These are phyloP conservation scores for Aeschynomene evenia DNA, from an alignment of 306 rosid genomes.

Conservation along the genomic window DNA sequence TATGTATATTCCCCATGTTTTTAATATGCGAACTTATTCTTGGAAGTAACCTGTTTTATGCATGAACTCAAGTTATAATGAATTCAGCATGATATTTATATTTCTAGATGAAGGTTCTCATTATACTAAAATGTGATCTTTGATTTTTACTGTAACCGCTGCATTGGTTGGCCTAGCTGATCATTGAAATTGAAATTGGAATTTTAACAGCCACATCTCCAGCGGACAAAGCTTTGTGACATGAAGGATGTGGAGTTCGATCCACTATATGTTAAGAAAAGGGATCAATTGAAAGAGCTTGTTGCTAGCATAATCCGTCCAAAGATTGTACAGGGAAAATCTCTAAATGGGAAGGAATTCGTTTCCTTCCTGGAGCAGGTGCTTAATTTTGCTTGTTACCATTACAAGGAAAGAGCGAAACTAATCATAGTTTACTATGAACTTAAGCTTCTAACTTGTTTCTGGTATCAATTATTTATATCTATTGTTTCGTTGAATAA, in stretches of 20 bases:
- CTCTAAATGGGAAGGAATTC: constrained; percentile 81
- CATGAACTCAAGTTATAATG: not conserved
- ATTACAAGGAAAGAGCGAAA: not conserved
- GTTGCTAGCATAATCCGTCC: constrained; percentile 81
- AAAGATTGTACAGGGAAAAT: constrained; percentile 83
- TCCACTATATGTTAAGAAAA: constrained; percentile 61
- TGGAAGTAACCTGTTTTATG: constrained; percentile 1
- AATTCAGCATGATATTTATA: not conserved
- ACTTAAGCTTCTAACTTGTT: constrained; percentile 17
- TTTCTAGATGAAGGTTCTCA: not conserved
- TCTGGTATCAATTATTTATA: not conserved
- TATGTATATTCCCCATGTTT: constrained; percentile 38
- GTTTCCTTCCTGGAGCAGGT: constrained; percentile 90
- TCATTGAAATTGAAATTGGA: constrained; percentile 22
- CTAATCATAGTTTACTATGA: not conserved
- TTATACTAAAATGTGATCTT: not conserved
- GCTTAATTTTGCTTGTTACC: constrained; percentile 19
- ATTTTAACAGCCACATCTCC: constrained; percentile 83
- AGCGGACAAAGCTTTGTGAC: constrained; percentile 94
- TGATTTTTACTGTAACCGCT: constrained; percentile 4
- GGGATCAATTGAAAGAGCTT: constrained; percentile 78
- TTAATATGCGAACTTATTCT: not conserved
- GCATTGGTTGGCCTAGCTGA: constrained; percentile 5
- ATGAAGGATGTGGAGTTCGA: constrained; percentile 90
- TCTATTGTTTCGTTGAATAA: not conserved